These are phyloP conservation scores for Lachnellula hyalina DNA, from an alignment of 2,329 filamentous ascomycete species.

Conservation along the genomic window DNA sequence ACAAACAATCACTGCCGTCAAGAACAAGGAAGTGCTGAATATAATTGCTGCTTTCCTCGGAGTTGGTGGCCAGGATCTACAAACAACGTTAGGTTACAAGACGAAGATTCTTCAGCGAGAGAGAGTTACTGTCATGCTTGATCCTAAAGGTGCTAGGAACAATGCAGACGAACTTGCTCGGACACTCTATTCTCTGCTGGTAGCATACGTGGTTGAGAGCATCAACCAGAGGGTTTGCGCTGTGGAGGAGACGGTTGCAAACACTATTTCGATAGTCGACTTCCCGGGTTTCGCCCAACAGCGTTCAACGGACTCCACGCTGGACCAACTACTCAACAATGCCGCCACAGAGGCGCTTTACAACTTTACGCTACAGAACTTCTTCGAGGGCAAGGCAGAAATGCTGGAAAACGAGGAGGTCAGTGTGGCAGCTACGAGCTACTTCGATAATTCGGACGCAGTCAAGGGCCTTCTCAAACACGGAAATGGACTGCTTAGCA, in stretches of 20 bases:
- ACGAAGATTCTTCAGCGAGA: constrained; percentile 95
- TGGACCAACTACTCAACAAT: constrained; percentile 94
- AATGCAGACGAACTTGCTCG: constrained; percentile 93
- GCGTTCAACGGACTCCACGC: constrained; percentile 72
- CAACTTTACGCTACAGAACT: constrained; percentile 88
- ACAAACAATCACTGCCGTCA: constrained; percentile 78
- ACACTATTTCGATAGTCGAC: constrained; percentile 92
- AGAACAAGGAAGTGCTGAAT: constrained; percentile 83
- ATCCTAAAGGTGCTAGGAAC: constrained; percentile 79
- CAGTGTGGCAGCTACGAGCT: constrained; percentile 82
- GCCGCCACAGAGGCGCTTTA: constrained; percentile 88
- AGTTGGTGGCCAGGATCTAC: constrained; percentile 72
- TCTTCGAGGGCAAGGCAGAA: constrained; percentile 92
- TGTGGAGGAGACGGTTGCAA: constrained; percentile 78
- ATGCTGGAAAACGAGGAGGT: constrained; percentile 94
- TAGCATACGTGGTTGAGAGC: constrained; percentile 88
- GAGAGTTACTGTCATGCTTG: constrained; percentile 97
- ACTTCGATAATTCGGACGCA: constrained; percentile 96
- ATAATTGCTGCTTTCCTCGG: constrained; percentile 94
- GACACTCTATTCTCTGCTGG: constrained; percentile 87
- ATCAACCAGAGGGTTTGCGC: constrained; percentile 89
- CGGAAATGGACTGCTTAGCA: constrained; percentile 87
- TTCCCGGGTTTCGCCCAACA: constrained; percentile 93
- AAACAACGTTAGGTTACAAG: constrained; percentile 87
- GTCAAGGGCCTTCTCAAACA: constrained; percentile 87